Conservation (phyloP, 2,329 filamentous ascomycete species). For the Ophiostoma pallidulum region DNA sequence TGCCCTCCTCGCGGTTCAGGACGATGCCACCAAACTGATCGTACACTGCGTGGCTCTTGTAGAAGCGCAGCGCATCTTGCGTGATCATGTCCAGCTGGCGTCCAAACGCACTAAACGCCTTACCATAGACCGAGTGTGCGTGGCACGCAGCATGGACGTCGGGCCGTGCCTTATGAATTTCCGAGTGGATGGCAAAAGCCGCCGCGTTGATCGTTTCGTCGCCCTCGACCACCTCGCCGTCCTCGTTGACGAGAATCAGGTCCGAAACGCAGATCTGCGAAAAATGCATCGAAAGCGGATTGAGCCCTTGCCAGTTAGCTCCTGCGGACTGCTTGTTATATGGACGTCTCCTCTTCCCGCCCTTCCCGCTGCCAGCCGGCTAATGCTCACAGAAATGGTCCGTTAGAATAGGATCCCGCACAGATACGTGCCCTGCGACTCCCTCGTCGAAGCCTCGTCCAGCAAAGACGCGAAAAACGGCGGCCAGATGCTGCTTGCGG, state of each 20-base stretch:
- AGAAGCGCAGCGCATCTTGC: conserved; percentile 55
- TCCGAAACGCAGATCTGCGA: conserved; percentile 55
- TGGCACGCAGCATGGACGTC: conserved; percentile 61
- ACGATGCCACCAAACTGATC: conserved; percentile 41
- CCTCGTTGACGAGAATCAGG: conserved; percentile 55
- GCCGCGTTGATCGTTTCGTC: conserved; percentile 54
- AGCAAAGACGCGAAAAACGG: conserved; percentile 51
- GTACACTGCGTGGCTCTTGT: conserved; percentile 57
- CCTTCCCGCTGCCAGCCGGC: too few species aligned
- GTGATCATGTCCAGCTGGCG: conserved; percentile 58
- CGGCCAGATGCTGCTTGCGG: conserved; percentile 47
- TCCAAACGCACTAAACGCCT: conserved; percentile 58
- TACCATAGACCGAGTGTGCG: conserved; percentile 53
- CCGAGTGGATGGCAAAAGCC: conserved; percentile 60
- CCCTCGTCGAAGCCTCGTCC: conserved; percentile 52
- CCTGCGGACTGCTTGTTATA: too few species aligned
- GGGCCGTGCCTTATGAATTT: conserved; percentile 54
- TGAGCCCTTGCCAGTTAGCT: conserved; percentile 20
- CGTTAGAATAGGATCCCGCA: conserved; percentile 24
- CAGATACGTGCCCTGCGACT: conserved; percentile 51
- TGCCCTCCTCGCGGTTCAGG: conserved; percentile 53
- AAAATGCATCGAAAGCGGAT: conserved; percentile 58
- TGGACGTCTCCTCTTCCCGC: too few species aligned
- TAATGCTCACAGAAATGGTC: conserved; percentile 19
- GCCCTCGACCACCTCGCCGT: conserved; percentile 54